phyloP scores from a whole-genome alignment of 345 rosid genomes.

The Aegle marmelos region DNA sequence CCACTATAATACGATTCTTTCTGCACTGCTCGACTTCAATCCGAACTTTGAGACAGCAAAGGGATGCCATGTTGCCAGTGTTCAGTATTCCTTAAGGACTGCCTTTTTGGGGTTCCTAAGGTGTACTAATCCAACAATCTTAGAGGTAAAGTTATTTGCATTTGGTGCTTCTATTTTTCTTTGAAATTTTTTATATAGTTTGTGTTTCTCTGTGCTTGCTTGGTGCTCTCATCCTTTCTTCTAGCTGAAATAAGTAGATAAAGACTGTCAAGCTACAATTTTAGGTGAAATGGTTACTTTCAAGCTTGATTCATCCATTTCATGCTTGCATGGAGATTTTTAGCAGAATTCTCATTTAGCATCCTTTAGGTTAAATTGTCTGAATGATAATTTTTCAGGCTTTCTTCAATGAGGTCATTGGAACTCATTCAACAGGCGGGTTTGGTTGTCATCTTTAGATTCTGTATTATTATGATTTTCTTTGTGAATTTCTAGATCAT shows the following conservation, averaged over 20 bases:
- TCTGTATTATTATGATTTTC: background rate
- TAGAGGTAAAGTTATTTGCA: conserved; percentile 59
- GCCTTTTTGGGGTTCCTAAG: conserved; percentile 94
- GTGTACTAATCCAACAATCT: conserved; percentile 59
- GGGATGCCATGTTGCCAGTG: conserved; percentile 67
- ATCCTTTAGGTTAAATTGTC: background rate
- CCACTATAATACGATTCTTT: conserved; percentile 60
- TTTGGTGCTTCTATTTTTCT: background rate
- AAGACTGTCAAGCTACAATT: background rate
- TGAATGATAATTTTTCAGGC: background rate
- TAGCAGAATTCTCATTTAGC: background rate
- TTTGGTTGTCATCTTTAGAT: background rate
- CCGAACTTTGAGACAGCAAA: conserved; percentile 54
- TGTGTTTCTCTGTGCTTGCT: background rate
- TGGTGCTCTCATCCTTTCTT: background rate
- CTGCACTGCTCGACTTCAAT: conserved; percentile 75
- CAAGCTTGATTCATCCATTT: background rate
- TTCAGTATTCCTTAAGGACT: conserved; percentile 83
- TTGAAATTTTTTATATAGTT: background rate
- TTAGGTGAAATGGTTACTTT: background rate
- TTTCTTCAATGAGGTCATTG: background rate
- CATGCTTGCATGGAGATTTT: background rate
- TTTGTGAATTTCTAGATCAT: background rate
- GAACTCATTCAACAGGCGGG: background rate
- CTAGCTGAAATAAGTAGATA: background rate